phyloP scores from a whole-genome alignment of 331 rosid species.

The Spiraea crenata region DNA sequence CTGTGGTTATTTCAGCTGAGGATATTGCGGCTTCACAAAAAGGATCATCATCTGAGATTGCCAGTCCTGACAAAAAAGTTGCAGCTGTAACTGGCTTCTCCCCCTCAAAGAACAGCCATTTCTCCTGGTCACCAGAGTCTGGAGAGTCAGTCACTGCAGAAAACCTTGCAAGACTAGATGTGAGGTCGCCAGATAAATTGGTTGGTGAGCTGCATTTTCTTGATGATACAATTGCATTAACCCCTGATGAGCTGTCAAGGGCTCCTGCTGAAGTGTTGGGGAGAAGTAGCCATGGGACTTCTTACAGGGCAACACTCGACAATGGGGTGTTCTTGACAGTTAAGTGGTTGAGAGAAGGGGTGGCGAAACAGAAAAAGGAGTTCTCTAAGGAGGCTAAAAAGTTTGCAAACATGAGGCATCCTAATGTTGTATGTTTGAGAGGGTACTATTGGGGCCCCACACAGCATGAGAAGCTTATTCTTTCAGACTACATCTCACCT shows the following conservation, averaged over 20 bases:
- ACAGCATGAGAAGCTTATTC: slow-evolving; percentile 98
- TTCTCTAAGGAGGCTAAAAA: slow-evolving; percentile 92
- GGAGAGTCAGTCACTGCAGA: slow-evolving; percentile 75
- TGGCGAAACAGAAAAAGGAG: slow-evolving; percentile 95
- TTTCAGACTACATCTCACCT: slow-evolving; percentile 82
- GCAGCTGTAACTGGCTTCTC: slow-evolving; percentile 68
- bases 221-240: slow-evolving; percentile 70
- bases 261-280: slow-evolving; percentile 99
- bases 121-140: slow-evolving; percentile 93
- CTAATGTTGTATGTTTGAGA: slow-evolving; percentile 88
- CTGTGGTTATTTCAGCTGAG: slow-evolving; percentile 79
- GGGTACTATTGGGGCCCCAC: slow-evolving; percentile 99
- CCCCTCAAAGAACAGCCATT: slow-evolving; percentile 74
- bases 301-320: slow-evolving; percentile 90
- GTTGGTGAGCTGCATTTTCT: slow-evolving; percentile 94
- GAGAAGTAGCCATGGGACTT: slow-evolving; percentile 96
- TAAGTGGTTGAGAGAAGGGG: slow-evolving; percentile 99
- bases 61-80: slow-evolving; percentile 66
- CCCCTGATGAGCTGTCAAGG: slow-evolving; percentile 88
- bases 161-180: slow-evolving; percentile 70
- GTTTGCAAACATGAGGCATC: slow-evolving; percentile 93
- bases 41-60: slow-evolving; percentile 70
- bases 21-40: slow-evolving; percentile 72
- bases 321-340: slow-evolving; percentile 80
- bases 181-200: slow-evolving; percentile 86